Conservation (phyloP, 805 yeast species). For the Cyberlindnera japonica region DNA sequence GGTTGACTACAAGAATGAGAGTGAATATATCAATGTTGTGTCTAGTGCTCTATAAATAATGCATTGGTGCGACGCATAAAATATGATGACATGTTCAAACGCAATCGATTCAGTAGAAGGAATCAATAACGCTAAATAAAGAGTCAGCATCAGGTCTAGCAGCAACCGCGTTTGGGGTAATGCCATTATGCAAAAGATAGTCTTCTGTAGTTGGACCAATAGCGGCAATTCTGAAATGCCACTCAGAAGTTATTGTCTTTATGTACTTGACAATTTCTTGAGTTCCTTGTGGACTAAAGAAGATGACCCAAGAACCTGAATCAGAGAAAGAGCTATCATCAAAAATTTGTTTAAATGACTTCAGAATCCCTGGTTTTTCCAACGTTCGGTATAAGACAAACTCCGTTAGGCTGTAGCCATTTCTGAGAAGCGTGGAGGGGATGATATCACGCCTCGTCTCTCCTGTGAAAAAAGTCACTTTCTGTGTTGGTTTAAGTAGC, state of each 20-base stretch:
- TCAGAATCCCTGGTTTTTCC: slow-evolving; percentile 42
- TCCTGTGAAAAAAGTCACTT: slow-evolving; percentile 77
- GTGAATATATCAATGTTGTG: slow-evolving; percentile 65
- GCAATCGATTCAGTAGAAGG: too few species aligned
- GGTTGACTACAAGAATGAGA: slow-evolving; percentile 61
- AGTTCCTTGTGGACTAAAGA: slow-evolving; percentile 92
- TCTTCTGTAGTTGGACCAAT: slow-evolving; percentile 91
- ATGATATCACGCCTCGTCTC: slow-evolving; percentile 78
- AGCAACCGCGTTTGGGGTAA: slow-evolving; percentile 63
- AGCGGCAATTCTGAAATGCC: slow-evolving; percentile 53
- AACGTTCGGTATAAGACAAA: slow-evolving; percentile 67
- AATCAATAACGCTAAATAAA: slow-evolving; percentile 38
- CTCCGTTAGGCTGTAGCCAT: slow-evolving; percentile 50
- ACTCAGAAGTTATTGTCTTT: slow-evolving; percentile 12
- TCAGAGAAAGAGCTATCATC: slow-evolving; percentile 29
- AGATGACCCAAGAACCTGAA: slow-evolving; percentile 63
- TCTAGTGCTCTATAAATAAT: slow-evolving; percentile 40
- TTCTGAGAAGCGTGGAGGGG: slow-evolving; percentile 51
- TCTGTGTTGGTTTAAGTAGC: slow-evolving; percentile 15
- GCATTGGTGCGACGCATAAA: too few species aligned
- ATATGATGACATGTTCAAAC: too few species aligned
- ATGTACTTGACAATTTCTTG: slow-evolving; percentile 51
- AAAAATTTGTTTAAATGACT: slow-evolving; percentile 14
- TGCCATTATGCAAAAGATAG: slow-evolving; percentile 48
- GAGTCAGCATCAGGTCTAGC: slow-evolving; percentile 67